Evolutionary conservation across 2,329 filamentous ascomycete genomes (phyloP).

Genomic region (Metarhizium sp.): DNA sequence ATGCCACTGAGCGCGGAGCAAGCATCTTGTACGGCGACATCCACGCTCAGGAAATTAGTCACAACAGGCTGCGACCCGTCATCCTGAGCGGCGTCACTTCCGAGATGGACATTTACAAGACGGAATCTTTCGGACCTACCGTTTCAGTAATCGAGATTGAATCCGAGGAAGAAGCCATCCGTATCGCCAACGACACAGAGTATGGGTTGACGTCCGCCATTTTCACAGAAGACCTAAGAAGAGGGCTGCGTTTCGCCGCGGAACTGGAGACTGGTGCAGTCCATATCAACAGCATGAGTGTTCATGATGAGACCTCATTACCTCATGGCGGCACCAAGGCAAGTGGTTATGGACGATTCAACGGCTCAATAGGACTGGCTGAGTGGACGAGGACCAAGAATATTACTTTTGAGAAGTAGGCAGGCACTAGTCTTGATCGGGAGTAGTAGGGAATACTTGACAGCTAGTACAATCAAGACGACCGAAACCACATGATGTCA

Average conservation of each 20-base stretch:
- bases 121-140: conserved; percentile 69
- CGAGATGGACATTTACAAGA: conserved; percentile 64
- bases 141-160: conserved; percentile 58
- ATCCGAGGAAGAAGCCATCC: conserved; percentile 62
- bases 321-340: conserved; percentile 59
- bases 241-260: conserved; percentile 49
- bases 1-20: conserved; percentile 61
- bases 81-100: conserved; percentile 54
- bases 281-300: conserved; percentile 57
- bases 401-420: conserved; percentile 40
- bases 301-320: conserved; percentile 54
- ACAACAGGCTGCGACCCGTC: conserved; percentile 48
- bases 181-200: conserved; percentile 71
- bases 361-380: conserved; percentile 39
- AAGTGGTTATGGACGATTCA: conserved; percentile 56
- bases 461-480: too few relatives aligned
- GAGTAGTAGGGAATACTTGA: too few relatives aligned
- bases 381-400: conserved; percentile 58
- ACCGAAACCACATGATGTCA: too few relatives aligned
- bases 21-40: conserved; percentile 32
- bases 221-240: conserved; percentile 59
- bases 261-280: conserved; percentile 58
- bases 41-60: conserved; percentile 20
- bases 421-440: too few relatives aligned
- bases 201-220: conserved; percentile 66